phyloP scores from a whole-genome alignment of 2,329 filamentous ascomycete species.

The Chaetoscypha palmicola region DNA sequence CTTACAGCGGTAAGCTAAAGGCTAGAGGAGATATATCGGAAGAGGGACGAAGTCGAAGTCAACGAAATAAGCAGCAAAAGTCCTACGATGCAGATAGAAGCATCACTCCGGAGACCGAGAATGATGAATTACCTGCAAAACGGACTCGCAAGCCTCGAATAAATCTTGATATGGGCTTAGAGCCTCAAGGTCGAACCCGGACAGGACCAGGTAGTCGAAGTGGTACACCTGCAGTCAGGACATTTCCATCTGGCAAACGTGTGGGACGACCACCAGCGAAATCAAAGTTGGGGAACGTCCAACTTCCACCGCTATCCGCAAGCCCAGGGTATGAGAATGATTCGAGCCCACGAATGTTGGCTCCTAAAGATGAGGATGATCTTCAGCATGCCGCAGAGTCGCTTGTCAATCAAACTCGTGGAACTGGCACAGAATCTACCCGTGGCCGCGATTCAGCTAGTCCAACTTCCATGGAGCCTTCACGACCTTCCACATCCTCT shows the following conservation, averaged over 20 bases:
- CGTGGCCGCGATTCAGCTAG: conserved; percentile 4
- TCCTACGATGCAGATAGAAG: conserved; percentile 20
- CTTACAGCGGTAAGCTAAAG: conserved; percentile 11
- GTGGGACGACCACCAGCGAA: conserved; percentile 29
- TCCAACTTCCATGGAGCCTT: conserved; percentile 3
- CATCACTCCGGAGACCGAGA: conserved; percentile 22
- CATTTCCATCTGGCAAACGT: conserved; percentile 29
- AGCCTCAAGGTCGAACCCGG: conserved; percentile 12
- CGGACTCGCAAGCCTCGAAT: conserved; percentile 21
- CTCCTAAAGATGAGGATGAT: conserved; percentile 19
- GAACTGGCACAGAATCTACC: conserved; percentile 1
- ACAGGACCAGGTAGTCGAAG: conserved; percentile 14
- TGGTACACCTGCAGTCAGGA: conserved; percentile 18
- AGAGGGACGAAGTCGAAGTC: conserved; percentile 22
- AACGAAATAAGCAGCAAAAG: conserved; percentile 19
- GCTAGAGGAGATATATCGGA: conserved; percentile 12
- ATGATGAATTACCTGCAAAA: conserved; percentile 25
- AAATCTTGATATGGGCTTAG: conserved; percentile 17
- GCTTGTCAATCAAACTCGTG: conserved; percentile 18
- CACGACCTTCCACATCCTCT: conserved; percentile 8
- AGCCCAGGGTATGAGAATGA: conserved; percentile 10
- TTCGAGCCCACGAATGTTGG: conserved; percentile 15
- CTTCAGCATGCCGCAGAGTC: conserved; percentile 23
- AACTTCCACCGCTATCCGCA: conserved; percentile 17
- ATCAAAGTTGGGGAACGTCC: conserved; percentile 24